phyloP scores from a whole-genome alignment of 495 filamentous ascomycete species.

The Penicillium mononematosum region DNA sequence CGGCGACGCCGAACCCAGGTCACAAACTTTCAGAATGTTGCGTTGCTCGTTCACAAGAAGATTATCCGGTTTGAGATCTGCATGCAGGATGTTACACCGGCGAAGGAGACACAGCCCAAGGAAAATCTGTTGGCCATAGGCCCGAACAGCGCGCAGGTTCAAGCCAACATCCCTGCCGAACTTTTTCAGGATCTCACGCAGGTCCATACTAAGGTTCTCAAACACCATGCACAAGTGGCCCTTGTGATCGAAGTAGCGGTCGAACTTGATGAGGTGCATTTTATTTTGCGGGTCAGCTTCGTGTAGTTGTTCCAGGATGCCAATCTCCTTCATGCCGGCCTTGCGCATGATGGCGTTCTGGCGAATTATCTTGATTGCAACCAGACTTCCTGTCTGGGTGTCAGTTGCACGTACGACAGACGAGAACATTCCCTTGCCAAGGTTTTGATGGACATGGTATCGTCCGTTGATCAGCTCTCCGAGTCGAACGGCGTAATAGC shows the following conservation, averaged over 20 bases:
- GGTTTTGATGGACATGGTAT: slow-evolving; percentile 80
- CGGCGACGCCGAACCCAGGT: slow-evolving; percentile 90
- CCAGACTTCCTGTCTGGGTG: slow-evolving; percentile 63
- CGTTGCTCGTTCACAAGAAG: slow-evolving; percentile 85
- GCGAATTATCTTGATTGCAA: slow-evolving; percentile 92
- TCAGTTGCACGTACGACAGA: slow-evolving; percentile 91
- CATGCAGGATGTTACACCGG: slow-evolving; percentile 90
- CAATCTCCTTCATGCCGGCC: slow-evolving; percentile 91
- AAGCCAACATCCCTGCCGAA: slow-evolving; percentile 92
- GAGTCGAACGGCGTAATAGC: slow-evolving; percentile 88
- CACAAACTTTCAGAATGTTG: slow-evolving; percentile 88
- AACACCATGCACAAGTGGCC: slow-evolving; percentile 94
- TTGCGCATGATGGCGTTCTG: slow-evolving; percentile 93
- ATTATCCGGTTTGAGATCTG: slow-evolving; percentile 97
- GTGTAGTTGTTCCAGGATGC: slow-evolving; percentile 80
- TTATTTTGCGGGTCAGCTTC: slow-evolving; percentile 84
- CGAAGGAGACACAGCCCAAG: slow-evolving; percentile 79
- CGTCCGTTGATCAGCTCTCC: slow-evolving; percentile 85
- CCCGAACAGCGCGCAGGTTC: slow-evolving; percentile 78
- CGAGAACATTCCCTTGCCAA: slow-evolving; percentile 97
- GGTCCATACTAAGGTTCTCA: slow-evolving; percentile 88
- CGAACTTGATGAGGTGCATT: slow-evolving; percentile 86
- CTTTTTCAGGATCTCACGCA: slow-evolving; percentile 94
- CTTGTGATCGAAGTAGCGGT: slow-evolving; percentile 89
- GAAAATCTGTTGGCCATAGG: slow-evolving; percentile 94